These are phyloP conservation scores for Basipetospora chlamydospora DNA, from an alignment of 2,329 filamentous ascomycete genomes.

Conservation along the genomic window DNA sequence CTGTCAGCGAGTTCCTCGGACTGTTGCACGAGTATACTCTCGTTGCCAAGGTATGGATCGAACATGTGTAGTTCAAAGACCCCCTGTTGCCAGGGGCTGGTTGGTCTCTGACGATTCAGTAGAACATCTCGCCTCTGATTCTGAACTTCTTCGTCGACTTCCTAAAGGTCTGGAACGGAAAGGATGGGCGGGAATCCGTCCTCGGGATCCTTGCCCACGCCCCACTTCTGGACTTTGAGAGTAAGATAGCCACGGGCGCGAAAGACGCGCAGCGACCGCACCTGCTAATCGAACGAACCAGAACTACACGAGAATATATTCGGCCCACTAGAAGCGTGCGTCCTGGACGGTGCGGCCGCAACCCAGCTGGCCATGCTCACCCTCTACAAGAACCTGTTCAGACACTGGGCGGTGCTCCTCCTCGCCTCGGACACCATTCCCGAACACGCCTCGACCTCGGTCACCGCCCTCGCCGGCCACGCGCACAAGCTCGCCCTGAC, in stretches of 20 bases:
- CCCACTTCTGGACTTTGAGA: conserved; percentile 40
- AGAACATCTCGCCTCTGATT: conserved; percentile 33
- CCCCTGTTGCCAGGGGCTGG: too few species aligned
- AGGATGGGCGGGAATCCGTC: conserved; percentile 34
- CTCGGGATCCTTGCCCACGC: conserved; percentile 42
- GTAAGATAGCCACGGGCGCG: conserved; percentile 26
- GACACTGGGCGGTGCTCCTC: conserved; percentile 38
- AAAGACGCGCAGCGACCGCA: too few species aligned
- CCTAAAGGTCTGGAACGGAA: conserved; percentile 48
- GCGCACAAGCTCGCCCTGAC: conserved; percentile 43
- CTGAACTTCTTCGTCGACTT: conserved; percentile 37
- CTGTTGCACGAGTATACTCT: conserved; percentile 40
- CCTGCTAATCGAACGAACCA: too few species aligned
- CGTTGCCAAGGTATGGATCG: conserved; percentile 38
- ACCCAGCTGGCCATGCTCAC: conserved; percentile 46
- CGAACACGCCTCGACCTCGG: conserved; percentile 19
- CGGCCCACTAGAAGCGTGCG: conserved; percentile 32
- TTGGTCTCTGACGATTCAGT: too few species aligned
- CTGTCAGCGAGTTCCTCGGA: conserved; percentile 38
- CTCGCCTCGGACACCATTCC: conserved; percentile 23
- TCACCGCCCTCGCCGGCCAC: conserved; percentile 30
- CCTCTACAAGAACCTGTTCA: conserved; percentile 54
- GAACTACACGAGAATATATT: conserved; percentile 37
- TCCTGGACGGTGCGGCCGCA: conserved; percentile 31
- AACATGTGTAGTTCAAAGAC: too few species aligned